phyloP scores from a whole-genome alignment of 768 basidiomycete species.

The Rhizopogon vinicolor region DNA sequence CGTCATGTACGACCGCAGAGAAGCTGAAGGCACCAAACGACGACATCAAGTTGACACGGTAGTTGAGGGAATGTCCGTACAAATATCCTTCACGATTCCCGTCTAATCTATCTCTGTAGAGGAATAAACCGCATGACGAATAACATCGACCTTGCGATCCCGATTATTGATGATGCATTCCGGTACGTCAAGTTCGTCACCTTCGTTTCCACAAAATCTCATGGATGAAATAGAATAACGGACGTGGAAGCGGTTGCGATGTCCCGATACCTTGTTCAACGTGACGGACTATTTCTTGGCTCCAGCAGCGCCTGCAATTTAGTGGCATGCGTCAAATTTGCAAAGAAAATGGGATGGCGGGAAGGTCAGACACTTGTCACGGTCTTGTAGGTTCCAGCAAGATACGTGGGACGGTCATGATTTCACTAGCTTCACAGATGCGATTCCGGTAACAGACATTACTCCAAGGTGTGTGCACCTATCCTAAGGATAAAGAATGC shows the following conservation, averaged over 20 bases:
- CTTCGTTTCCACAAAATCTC: neutral
- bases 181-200: constrained; percentile 40
- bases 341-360: constrained; percentile 62
- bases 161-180: constrained; percentile 86
- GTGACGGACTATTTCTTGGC: constrained; percentile 92
- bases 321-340: constrained; percentile 83
- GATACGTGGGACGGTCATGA: neutral
- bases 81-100: neutral
- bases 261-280: constrained; percentile 86
- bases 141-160: constrained; percentile 83
- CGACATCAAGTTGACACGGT: constrained; percentile 95
- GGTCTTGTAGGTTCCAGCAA: constrained; percentile 54
- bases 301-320: constrained; percentile 97
- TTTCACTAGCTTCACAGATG: constrained; percentile 43
- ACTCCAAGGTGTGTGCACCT: constrained; percentile 60
- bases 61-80: constrained; percentile 81
- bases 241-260: constrained; percentile 95
- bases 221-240: constrained; percentile 53
- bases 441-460: constrained; percentile 89
- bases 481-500: neutral
- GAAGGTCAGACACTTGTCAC: constrained; percentile 77
- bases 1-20: constrained; percentile 92
- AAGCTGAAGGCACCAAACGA: constrained; percentile 90
- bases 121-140: constrained; percentile 92
- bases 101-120: constrained; percentile 32